These are phyloP conservation scores for Ustilago esculenta DNA, from an alignment of 1,284 basidiomycete species.

Conservation along the genomic window DNA sequence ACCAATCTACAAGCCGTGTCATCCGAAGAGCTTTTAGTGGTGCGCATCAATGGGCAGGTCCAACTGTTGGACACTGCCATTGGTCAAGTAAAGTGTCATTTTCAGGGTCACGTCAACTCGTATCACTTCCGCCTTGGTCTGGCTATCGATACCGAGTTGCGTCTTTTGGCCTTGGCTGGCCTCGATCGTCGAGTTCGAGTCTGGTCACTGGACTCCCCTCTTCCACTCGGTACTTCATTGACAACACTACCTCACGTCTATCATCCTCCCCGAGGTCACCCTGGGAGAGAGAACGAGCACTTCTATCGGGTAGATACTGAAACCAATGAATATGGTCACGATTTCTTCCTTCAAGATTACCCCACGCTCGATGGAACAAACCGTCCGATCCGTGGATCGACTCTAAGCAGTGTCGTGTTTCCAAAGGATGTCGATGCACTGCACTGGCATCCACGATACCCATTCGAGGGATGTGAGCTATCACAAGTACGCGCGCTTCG, in stretches of 20 bases:
- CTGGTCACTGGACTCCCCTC: conserved; percentile 33
- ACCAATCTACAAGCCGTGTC: conserved; percentile 16
- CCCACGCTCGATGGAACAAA: neutral
- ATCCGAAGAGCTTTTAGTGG: conserved; percentile 8
- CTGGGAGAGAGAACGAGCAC: too few species aligned
- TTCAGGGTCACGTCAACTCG: conserved; percentile 32
- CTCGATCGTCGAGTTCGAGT: conserved; percentile 26
- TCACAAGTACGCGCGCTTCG: conserved; percentile 5
- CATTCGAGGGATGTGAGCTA: conserved; percentile 12
- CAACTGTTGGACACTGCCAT: conserved; percentile 10
- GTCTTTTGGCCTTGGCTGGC: conserved; percentile 27
- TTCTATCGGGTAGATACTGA: too few species aligned
- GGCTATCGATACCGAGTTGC: conserved; percentile 12
- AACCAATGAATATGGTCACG: too few species aligned
- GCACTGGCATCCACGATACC: conserved; percentile 25
- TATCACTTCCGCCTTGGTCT: conserved; percentile 24
- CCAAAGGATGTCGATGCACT: conserved; percentile 5
- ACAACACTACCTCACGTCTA: neutral
- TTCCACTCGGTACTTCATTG: conserved; percentile 11
- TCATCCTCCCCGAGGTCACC: neutral
- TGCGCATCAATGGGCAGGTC: conserved; percentile 23
- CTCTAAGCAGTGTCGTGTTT: conserved; percentile 12
- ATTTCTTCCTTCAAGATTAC: neutral
- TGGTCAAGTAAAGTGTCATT: conserved; percentile 1
- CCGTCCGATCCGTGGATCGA: conserved; percentile 4